Base-by-base conservation (phyloP, 345 rosid genomes). In the Rhodamnia argentea region DNA sequence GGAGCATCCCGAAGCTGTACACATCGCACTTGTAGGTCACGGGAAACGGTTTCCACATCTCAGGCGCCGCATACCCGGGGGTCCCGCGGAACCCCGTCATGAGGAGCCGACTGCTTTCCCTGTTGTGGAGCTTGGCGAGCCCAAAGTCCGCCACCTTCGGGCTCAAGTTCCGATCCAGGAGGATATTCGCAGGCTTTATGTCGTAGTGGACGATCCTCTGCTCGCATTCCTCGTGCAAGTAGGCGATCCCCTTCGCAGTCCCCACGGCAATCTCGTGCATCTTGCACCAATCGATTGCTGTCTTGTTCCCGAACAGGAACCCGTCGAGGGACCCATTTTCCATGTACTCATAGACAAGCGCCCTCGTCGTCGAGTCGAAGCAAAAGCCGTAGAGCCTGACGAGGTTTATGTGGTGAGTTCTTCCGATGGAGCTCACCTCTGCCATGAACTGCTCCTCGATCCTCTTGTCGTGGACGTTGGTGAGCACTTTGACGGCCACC, bases 361-460 rank as follows among this genome's bases (percentile, higher is more conserved):
- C 89, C 54, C 86, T 85, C 52, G 85, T 84, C 3, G 85, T 54
- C 12, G 74, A 13, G 7, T 91, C 90, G 1, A 88, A 90, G 86
- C 91, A 88, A 64, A 90, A 91, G 5, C 92, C 94, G 1, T 83
- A 83, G 7, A 88, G 91, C 64, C 86, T 85, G 37, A 89, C 90
- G 51, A 92, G 83, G 85, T 90, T 89, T 52, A 86, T 42, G 82
- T 90, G 93, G 74, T 88, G 87, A 40, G 86, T 84, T 87, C 90
- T 89, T 52, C 91, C 93, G 0, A 92, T 90, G 44, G 94, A 87
- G 47, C 90, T 82, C 11, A 91, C 90, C 70, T 91, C 93, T 16
- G 91, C 90, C 87, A 88, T 89, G 87, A 90, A 90, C 23, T 90
- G 93, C 15, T 87, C 90, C 52, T 91, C 92, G 7, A 87, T 40